phyloP scores from a whole-genome alignment of 2,329 filamentous ascomycete species.

The Ceratocystis variospora region DNA sequence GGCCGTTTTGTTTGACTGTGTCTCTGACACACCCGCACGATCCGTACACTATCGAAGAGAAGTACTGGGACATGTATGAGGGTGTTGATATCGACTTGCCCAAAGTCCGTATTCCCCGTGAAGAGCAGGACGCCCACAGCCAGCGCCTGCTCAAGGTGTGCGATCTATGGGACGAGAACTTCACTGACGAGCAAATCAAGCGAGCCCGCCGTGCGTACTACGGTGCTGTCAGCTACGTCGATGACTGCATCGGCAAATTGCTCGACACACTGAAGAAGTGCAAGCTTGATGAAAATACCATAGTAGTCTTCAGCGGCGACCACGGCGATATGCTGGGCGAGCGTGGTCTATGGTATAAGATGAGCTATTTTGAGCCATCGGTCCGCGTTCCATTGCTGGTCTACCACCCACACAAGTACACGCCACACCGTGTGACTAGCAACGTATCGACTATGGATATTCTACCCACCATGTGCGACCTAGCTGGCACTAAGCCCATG shows the following conservation, averaged over 20 bases:
- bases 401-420: constrained; percentile 62
- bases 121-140: constrained; percentile 75
- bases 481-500: constrained; percentile 58
- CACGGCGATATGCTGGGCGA: constrained; percentile 95
- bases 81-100: constrained; percentile 76
- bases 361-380: constrained; percentile 89
- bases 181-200: constrained; percentile 75
- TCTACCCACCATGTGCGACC: constrained; percentile 72
- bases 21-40: constrained; percentile 92
- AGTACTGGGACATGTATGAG: constrained; percentile 89
- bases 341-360: constrained; percentile 90
- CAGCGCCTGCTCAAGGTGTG: constrained; percentile 75
- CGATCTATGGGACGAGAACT: constrained; percentile 71
- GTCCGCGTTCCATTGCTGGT: constrained; percentile 79
- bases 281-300: constrained; percentile 69
- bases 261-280: constrained; percentile 66
- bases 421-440: constrained; percentile 60
- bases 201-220: constrained; percentile 80
- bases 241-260: constrained; percentile 78
- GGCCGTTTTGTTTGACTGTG: constrained; percentile 77
- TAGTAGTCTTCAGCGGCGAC: constrained; percentile 83
- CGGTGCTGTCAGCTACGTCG: constrained; percentile 83
- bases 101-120: constrained; percentile 60
- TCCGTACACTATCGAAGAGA: constrained; percentile 83
- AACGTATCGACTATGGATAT: constrained; percentile 89